These are phyloP conservation scores for Diplocarpon mali DNA, from an alignment of 2,329 filamentous ascomycete genomes.

Conservation along the genomic window DNA sequence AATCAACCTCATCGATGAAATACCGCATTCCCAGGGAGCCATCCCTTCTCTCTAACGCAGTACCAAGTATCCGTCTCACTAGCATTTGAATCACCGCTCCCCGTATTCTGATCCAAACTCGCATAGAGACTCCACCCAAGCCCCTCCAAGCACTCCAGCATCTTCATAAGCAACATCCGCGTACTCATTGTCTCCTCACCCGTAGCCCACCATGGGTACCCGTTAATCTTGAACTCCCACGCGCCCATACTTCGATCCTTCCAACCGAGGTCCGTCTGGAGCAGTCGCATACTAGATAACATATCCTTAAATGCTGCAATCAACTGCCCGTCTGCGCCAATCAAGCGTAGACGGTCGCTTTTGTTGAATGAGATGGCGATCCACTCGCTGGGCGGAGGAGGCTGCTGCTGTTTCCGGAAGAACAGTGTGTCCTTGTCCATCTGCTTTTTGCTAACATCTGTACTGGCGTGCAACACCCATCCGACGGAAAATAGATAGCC, in stretches of 20 bases:
- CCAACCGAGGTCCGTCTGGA: conserved; percentile 18
- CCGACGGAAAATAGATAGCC: conserved; percentile 27
- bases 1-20: conserved; percentile 15
- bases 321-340: conserved; percentile 24
- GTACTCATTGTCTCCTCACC: conserved; percentile 29
- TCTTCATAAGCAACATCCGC: conserved; percentile 27
- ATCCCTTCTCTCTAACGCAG: conserved; percentile 17
- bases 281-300: conserved; percentile 10
- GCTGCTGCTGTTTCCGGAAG: conserved; percentile 28
- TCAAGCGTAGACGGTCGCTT: conserved; percentile 26
- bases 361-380: conserved; percentile 29
- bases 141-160: conserved; percentile 28
- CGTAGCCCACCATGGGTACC: conserved; percentile 26
- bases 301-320: conserved; percentile 12
- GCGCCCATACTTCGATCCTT: conserved; percentile 16
- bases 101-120: conserved; percentile 28
- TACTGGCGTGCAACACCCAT: conserved; percentile 30
- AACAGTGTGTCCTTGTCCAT: conserved; percentile 29
- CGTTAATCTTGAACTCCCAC: conserved; percentile 28
- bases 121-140: conserved; percentile 32
- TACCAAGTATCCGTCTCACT: conserved; percentile 22
- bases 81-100: conserved; percentile 12
- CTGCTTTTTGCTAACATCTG: conserved; percentile 28
- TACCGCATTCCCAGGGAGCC: conserved; percentile 18
- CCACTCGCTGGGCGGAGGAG: conserved; percentile 30